Evolutionary conservation across 2,329 filamentous ascomycete genomes (phyloP).

Genomic region (Pezicula radicicola): DNA sequence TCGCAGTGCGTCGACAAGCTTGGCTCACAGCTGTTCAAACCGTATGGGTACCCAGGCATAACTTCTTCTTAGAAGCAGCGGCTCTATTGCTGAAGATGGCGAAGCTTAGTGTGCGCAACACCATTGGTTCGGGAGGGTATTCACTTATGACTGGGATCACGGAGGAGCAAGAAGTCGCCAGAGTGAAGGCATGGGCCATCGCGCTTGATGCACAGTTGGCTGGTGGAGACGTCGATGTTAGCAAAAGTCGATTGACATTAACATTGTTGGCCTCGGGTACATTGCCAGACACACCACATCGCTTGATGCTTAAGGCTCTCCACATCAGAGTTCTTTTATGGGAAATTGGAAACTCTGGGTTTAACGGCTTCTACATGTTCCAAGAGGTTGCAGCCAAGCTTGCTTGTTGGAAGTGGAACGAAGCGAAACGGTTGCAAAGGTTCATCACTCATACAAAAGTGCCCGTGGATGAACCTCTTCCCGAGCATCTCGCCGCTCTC

Average conservation of each 20-base stretch:
- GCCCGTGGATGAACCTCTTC: constrained; percentile 57
- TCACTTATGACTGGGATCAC: constrained; percentile 76
- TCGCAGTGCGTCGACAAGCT: constrained; percentile 80
- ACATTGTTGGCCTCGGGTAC: constrained; percentile 87
- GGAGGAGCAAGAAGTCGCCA: constrained; percentile 79
- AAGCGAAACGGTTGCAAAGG: constrained; percentile 65
- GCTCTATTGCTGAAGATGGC: constrained; percentile 76
- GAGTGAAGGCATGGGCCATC: constrained; percentile 90
- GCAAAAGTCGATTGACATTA: constrained; percentile 78
- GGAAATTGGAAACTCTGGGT: constrained; percentile 65
- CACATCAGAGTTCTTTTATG: constrained; percentile 89
- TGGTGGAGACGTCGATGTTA: constrained; percentile 86
- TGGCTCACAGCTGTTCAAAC: constrained; percentile 94
- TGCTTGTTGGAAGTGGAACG: constrained; percentile 76
- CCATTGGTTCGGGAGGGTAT: constrained; percentile 75
- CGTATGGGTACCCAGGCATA: constrained; percentile 86
- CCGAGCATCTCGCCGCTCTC: constrained; percentile 72
- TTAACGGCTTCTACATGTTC: constrained; percentile 60
- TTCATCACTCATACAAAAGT: constrained; percentile 42
- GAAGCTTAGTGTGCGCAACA: constrained; percentile 76
- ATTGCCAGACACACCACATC: constrained; percentile 75
- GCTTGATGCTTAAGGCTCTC: constrained; percentile 87
- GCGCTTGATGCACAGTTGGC: constrained; percentile 90
- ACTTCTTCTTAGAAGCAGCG: constrained; percentile 80
- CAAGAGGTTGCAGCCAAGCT: constrained; percentile 71